Conservation (phyloP, 2,329 filamentous ascomycete genomes). For the Cladophialophora exuberans region DNA sequence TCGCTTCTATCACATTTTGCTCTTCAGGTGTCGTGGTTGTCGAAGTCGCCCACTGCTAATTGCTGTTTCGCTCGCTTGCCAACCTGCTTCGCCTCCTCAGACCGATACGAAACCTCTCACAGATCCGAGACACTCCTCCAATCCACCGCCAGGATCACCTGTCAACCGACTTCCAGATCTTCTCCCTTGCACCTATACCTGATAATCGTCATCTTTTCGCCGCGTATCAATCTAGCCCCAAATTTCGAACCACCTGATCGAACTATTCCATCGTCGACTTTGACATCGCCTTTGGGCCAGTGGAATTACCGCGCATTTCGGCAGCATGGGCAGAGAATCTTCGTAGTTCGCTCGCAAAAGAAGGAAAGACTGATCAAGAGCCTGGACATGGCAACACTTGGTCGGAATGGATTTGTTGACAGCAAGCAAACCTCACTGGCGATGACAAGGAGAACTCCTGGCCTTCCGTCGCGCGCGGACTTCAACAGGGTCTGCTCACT, state of each 20-base stretch:
- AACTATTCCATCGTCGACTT: background rate
- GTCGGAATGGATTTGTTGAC: background rate
- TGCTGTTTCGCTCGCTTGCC: background rate
- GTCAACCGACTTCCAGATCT: conserved; percentile 1
- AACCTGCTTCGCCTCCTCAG: too few species aligned
- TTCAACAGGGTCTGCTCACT: background rate
- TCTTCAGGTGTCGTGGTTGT: too few species aligned
- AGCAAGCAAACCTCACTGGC: background rate
- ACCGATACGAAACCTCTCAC: background rate
- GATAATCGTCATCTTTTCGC: background rate
- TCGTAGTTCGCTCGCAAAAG: conserved; percentile 1
- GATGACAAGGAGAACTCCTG: background rate
- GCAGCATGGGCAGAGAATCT: conserved; percentile 5
- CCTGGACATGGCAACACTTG: conserved; percentile 7
- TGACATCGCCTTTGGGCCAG: background rate
- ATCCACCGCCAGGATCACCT: background rate
- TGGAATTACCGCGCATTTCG: background rate
- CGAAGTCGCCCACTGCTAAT: too few species aligned
- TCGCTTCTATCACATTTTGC: conserved; percentile 4
- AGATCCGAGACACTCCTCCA: conserved; percentile 9
- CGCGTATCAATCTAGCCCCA: background rate
- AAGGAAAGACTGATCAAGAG: conserved; percentile 6
- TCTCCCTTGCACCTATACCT: background rate
- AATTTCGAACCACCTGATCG: background rate
- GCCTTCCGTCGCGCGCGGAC: too few species aligned